Evolutionary conservation across 768 basidiomycete species (phyloP).

Genomic region (Podaxis sp.): DNA sequence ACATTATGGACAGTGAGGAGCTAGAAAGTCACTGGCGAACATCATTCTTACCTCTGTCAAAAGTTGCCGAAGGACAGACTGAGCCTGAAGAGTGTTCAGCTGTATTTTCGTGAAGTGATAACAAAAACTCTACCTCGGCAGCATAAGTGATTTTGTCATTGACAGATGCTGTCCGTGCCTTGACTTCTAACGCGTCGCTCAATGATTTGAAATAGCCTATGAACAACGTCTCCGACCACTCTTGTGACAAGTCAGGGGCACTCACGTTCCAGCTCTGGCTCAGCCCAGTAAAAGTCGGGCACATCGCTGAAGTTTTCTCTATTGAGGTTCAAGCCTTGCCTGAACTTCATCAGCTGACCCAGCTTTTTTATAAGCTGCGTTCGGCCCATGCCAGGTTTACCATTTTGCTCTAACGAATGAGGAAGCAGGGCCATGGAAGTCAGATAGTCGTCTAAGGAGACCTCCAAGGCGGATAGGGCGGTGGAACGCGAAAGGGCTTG

Average conservation of each 20-base stretch:
- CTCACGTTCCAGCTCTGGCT: slow-evolving; percentile 85
- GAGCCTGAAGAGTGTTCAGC: slow-evolving; percentile 38
- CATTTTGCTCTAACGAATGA: slow-evolving; percentile 70
- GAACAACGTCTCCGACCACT: neutral
- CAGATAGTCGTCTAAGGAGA: slow-evolving; percentile 79
- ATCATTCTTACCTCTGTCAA: slow-evolving; percentile 68
- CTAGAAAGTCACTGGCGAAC: neutral
- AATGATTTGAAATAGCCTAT: slow-evolving; percentile 82
- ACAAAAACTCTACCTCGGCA: slow-evolving; percentile 45
- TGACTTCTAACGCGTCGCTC: slow-evolving; percentile 84
- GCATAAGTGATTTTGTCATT: slow-evolving; percentile 95
- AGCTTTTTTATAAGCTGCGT: slow-evolving; percentile 88
- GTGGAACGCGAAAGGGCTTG: slow-evolving; percentile 91
- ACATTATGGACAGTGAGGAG: slow-evolving; percentile 6
- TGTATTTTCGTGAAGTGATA: no score
- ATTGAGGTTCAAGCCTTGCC: slow-evolving; percentile 90
- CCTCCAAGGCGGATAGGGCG: slow-evolving; percentile 83
- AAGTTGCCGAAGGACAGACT: slow-evolving; percentile 86
- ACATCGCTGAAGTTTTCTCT: slow-evolving; percentile 86
- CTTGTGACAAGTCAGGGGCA: neutral
- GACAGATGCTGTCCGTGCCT: slow-evolving; percentile 72
- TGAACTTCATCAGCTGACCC: slow-evolving; percentile 87
- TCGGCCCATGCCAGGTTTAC: slow-evolving; percentile 80
- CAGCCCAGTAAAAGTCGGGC: slow-evolving; percentile 93
- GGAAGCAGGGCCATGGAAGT: slow-evolving; percentile 82